Evolutionary conservation across 495 filamentous ascomycete species (phyloP).

Genomic region (Hyaloscypha variabilis): DNA sequence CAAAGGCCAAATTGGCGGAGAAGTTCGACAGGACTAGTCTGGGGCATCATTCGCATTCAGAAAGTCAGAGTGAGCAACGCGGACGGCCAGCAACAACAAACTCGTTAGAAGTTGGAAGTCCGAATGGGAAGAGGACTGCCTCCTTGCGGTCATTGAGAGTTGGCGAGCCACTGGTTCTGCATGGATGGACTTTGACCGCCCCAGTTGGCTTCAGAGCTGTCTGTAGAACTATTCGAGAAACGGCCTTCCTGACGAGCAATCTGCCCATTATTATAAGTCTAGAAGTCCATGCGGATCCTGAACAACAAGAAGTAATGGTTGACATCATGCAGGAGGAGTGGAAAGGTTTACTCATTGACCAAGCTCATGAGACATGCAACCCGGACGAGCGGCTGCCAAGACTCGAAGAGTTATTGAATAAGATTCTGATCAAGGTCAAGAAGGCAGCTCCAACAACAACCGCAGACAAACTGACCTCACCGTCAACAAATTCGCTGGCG

Average conservation of each 20-base stretch:
- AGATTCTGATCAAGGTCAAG: constrained; percentile 93
- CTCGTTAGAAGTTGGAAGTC: constrained; percentile 13
- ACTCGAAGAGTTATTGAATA: constrained; percentile 65
- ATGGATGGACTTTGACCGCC: constrained; percentile 90
- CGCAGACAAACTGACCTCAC: constrained; percentile 34
- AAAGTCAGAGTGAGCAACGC: constrained; percentile 3
- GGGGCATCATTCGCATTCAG: not conserved
- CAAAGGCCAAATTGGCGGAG: constrained; percentile 20
- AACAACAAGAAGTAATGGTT: constrained; percentile 88
- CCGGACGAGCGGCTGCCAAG: constrained; percentile 63
- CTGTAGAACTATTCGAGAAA: constrained; percentile 75
- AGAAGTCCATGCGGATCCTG: constrained; percentile 78
- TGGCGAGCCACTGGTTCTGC: constrained; percentile 76
- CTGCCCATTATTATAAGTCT: constrained; percentile 86
- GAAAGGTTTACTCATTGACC: constrained; percentile 67
- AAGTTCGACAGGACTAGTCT: constrained; percentile 8
- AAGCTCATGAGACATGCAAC: constrained; percentile 40
- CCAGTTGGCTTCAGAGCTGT: constrained; percentile 84
- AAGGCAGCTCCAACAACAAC: constrained; percentile 62
- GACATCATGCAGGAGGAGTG: constrained; percentile 84
- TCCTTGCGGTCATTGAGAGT: constrained; percentile 23
- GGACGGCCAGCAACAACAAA: constrained; percentile 14
- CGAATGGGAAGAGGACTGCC: constrained; percentile 14
- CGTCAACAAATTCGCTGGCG: constrained; percentile 23
- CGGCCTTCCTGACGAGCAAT: constrained; percentile 72